These are phyloP conservation scores for Aeschynomene evenia DNA, from an alignment of 306 rosid genomes.

Conservation along the genomic window DNA sequence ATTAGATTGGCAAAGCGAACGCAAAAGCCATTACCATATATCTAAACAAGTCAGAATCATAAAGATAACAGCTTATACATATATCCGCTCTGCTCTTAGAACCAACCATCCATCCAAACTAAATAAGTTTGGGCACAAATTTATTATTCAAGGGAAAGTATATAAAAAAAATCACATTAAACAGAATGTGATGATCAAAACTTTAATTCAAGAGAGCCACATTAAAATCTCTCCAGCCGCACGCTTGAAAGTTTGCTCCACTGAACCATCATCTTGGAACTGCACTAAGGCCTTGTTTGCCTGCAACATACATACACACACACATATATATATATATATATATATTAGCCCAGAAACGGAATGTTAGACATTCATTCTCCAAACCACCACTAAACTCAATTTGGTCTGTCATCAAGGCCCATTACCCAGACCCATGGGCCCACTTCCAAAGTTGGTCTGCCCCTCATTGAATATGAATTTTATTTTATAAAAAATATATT, in stretches of 20 bases:
- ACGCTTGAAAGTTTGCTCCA: constrained; percentile 40
- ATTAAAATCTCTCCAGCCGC: constrained; percentile 55
- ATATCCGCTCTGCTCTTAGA: neutral
- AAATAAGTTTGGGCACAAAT: neutral
- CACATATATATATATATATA: too few species aligned
- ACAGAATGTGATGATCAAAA: neutral
- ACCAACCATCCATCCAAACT: too few species aligned
- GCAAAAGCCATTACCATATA: neutral
- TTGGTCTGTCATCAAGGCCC: too few species aligned
- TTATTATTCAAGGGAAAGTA: neutral
- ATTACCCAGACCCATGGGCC: too few species aligned
- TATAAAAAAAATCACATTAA: neutral
- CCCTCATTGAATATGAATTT: too few species aligned
- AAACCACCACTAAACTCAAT: too few species aligned
- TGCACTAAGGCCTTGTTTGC: constrained; percentile 20
- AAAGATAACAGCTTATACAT: neutral
- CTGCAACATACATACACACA: too few species aligned
- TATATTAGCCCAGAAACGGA: too few species aligned
- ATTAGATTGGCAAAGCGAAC: too few species aligned
- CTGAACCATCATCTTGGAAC: constrained; percentile 1
- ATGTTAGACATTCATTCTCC: too few species aligned
- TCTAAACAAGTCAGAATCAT: neutral
- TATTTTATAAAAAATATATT: too few species aligned
- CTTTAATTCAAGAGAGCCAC: constrained; percentile 33
- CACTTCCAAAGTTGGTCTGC: too few species aligned